These are phyloP conservation scores for Anisodus tanguticus DNA, from an alignment of 257 asterid genomes.

Conservation along the genomic window DNA sequence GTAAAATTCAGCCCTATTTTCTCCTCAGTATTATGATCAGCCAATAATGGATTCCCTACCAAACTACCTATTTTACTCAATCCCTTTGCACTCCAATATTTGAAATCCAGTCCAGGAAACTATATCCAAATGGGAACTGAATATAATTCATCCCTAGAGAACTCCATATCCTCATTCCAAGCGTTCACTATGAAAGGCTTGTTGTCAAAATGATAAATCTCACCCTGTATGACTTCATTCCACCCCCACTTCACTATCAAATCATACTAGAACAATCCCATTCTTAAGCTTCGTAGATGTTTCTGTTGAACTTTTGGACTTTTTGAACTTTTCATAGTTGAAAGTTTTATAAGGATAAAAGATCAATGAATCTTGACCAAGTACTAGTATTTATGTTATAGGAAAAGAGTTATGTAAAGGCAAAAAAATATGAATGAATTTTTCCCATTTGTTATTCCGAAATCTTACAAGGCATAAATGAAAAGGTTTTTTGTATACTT, in stretches of 20 bases:
- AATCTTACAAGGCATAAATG: too few relatives aligned
- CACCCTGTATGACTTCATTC: background rate
- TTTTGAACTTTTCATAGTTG: too few relatives aligned
- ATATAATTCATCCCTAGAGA: background rate
- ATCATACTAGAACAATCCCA: background rate
- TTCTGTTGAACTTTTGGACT: too few relatives aligned
- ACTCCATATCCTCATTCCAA: background rate
- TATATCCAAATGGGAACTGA: background rate
- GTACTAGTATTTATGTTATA: too few relatives aligned
- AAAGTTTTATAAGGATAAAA: too few relatives aligned
- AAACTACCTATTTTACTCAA: background rate
- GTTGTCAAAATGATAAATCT: background rate
- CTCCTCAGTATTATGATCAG: background rate
- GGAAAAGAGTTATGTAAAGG: too few relatives aligned
- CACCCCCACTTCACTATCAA: background rate
- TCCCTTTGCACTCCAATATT: background rate
- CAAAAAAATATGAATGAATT: too few relatives aligned
- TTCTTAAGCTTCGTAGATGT: background rate
- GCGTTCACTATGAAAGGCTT: background rate
- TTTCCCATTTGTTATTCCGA: too few relatives aligned
- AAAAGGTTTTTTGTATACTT: too few relatives aligned
- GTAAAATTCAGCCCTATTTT: background rate
- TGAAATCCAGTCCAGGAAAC: background rate
- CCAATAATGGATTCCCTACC: background rate
- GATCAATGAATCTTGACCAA: too few relatives aligned